Conservation (phyloP, 441 rosid species). For the Eutrema salsugineum region DNA sequence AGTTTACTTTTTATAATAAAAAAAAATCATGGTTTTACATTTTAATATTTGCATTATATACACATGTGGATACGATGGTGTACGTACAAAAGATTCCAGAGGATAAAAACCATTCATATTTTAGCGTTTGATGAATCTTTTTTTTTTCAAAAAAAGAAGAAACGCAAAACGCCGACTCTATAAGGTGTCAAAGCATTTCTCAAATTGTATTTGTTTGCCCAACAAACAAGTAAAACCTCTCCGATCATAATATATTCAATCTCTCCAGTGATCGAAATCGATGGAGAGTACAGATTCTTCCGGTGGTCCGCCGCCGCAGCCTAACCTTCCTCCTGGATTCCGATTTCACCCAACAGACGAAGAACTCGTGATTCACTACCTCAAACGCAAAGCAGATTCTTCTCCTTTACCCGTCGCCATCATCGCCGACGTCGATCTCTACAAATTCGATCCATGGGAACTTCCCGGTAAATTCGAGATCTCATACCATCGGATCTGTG, state of each 20-base stretch:
- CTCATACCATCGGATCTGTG: not conserved
- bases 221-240: not conserved
- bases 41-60: not conserved
- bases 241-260: not conserved
- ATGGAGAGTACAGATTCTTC: slow-evolving; percentile 79
- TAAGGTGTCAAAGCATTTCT: slow-evolving; percentile 1
- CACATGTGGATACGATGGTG: slow-evolving; percentile 19
- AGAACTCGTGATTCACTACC: slow-evolving; percentile 94
- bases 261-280: not conserved
- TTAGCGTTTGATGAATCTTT: slow-evolving; percentile 14
- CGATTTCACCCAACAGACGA: slow-evolving; percentile 98
- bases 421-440: slow-evolving; percentile 92
- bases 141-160: not conserved
- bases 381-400: slow-evolving; percentile 97
- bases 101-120: not conserved
- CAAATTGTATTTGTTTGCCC: not conserved
- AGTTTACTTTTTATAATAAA: too few relatives aligned
- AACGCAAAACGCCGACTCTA: slow-evolving; percentile 12
- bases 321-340: slow-evolving; percentile 86
- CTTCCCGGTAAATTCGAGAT: slow-evolving; percentile 66
- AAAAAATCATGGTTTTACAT: too few relatives aligned
- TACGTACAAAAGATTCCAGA: slow-evolving; percentile 21
- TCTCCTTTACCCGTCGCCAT: slow-evolving; percentile 88
- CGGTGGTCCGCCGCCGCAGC: slow-evolving; percentile 47
- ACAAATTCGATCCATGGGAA: slow-evolving; percentile 99